Evolutionary conservation across 2,329 filamentous ascomycete genomes (phyloP), one percentile per base, ranked within the genome.

Genomic region (Periconia digitata): DNA sequence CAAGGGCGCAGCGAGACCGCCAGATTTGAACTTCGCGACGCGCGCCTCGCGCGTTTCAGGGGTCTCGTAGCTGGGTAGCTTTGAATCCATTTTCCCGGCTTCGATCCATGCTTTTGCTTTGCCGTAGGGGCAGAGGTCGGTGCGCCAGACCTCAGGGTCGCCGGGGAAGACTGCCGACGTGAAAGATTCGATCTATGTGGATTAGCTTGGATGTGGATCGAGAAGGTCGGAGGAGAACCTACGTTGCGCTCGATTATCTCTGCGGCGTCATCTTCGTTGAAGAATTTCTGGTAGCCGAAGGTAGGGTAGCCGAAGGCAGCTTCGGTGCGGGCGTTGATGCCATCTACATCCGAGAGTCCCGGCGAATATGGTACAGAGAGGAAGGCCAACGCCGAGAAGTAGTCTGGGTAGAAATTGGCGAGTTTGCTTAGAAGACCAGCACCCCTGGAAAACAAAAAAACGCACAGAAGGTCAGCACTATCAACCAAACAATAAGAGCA

Each of bases 221-320:
- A n/a, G n/a, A n/a, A 32, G 10, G 27, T 10, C 10, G 8, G n/a
- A 12, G 27, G 10, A 32, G 3, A 32, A 35, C 29, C 23, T 21
- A 43, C 41, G 29, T 39, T 32, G 2, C 32, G 17, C 13, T 43
- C 45, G 16, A 43, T 36, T 6, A 43, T 18, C 21, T 34, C 17
- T 20, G 42, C 47, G 6, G 47, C 47, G 22, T 45, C 41, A 36
- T 40, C 43, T 32, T 46, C 37, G n/a, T 49, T 46, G 32, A 49
- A 49, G 38, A 49, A 49, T 4, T 22, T 36, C 47, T 38, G 42
- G 16, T 46, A 49, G 36, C 47, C 47, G 18, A 46, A 49, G 17
- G 35, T 29, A 3, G 42, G 37, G 27, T 41, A 46, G 5, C 47
- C 47, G n/a, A 49, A 42, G 15, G 38, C 27, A 18, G 27, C 4